phyloP scores from a whole-genome alignment of 2,329 filamentous ascomycete genomes.

The Fusarium guadeloupense region DNA sequence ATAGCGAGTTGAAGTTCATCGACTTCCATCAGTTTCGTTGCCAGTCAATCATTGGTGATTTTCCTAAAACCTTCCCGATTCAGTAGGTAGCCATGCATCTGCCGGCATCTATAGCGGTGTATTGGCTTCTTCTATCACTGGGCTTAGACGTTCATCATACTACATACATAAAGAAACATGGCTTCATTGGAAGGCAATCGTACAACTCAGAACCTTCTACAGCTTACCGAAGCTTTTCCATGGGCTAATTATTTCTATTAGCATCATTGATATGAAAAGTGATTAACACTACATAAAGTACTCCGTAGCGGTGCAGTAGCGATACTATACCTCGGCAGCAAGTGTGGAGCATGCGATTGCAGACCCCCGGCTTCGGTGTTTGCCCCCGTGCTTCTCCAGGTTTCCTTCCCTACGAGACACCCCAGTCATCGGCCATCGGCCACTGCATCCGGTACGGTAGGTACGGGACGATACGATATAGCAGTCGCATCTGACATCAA shows the following conservation, averaged over 20 bases:
- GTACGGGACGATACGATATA: too few relatives aligned
- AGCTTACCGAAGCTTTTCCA: slow-evolving; percentile 23
- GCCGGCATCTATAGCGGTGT: neutral
- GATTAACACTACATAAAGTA: slow-evolving; percentile 1
- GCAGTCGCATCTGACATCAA: slow-evolving; percentile 41
- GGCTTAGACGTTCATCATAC: too few relatives aligned
- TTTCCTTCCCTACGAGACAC: slow-evolving; percentile 34
- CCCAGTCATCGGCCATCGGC: slow-evolving; percentile 20
- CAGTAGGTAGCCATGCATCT: slow-evolving; percentile 9
- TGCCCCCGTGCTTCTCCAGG: slow-evolving; percentile 43
- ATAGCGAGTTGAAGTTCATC: too few relatives aligned
- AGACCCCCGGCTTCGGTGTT: slow-evolving; percentile 39
- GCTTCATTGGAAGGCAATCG: neutral
- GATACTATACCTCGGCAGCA: slow-evolving; percentile 43
- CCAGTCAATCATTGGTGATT: too few relatives aligned
- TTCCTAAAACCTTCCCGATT: neutral
- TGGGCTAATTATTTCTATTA: neutral
- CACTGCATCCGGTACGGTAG: slow-evolving; percentile 20
- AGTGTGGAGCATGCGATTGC: slow-evolving; percentile 31
- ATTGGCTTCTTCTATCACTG: neutral
- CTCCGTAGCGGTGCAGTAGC: too few relatives aligned
- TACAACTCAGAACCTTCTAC: slow-evolving; percentile 22
- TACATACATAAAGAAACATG: neutral
- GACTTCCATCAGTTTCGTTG: too few relatives aligned
- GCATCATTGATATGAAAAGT: slow-evolving; percentile 12